A percentile compares a stretch with the other conserved stretches of the same genome.
Evolutionary conservation across 257 asterid genomes (phyloP).

Genomic region (Fraxinus americana): DNA sequence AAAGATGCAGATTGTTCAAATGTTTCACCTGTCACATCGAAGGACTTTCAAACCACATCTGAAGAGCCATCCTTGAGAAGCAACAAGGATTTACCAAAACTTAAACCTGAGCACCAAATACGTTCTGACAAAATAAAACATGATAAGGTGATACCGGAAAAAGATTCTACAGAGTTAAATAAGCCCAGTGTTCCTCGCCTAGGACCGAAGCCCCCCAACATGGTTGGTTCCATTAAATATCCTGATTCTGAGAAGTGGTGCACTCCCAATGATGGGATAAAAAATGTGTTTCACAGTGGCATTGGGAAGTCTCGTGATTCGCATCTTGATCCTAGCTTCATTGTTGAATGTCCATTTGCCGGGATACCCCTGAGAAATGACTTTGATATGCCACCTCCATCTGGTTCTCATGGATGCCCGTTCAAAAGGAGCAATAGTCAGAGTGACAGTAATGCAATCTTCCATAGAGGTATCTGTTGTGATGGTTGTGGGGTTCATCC

Average conservation of each 20-base stretch:
- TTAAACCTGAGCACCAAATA: constrained; percentile 15
- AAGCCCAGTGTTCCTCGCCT: not conserved
- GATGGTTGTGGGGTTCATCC: constrained; percentile 93
- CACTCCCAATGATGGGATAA: constrained; percentile 8
- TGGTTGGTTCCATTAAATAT: not conserved
- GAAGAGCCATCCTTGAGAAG: constrained; percentile 12
- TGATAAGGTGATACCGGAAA: not conserved
- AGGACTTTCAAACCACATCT: constrained; percentile 19
- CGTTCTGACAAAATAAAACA: not conserved
- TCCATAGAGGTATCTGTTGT: constrained; percentile 84
- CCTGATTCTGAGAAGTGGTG: constrained; percentile 18
- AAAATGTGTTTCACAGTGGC: constrained; percentile 15
- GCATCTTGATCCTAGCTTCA: constrained; percentile 3
- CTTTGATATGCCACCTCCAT: constrained; percentile 28
- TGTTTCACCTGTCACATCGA: constrained; percentile 20
- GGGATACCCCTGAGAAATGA: constrained; percentile 34
- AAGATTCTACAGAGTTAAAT: not conserved
- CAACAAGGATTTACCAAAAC: constrained; percentile 13
- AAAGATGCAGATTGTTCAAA: constrained; percentile 8
- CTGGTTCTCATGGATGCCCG: constrained; percentile 15
- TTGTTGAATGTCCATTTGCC: constrained; percentile 53
- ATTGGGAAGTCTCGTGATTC: not conserved
- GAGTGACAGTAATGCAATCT: constrained; percentile 38
- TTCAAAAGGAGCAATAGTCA: constrained; percentile 33
- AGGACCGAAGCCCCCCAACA: not conserved